phyloP scores from a whole-genome alignment of 805 yeast genomes.

The Yamadazyma takamatsuzukensis region DNA sequence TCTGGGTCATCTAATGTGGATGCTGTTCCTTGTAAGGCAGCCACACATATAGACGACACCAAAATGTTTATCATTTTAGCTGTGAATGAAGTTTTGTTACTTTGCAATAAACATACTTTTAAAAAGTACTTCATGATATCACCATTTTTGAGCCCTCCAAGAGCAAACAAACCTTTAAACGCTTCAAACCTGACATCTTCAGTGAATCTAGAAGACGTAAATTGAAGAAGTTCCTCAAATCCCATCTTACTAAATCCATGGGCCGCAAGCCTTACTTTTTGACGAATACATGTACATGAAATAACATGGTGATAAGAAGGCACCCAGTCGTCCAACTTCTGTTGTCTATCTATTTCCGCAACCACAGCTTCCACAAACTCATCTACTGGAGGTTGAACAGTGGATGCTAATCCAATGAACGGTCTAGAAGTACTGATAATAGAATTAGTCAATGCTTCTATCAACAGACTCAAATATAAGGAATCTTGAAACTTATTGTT shows the following conservation, averaged over 20 bases:
- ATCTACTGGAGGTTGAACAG: conserved; percentile 5
- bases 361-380: conserved; percentile 30
- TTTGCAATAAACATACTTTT: conserved; percentile 52
- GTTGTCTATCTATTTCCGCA: conserved; percentile 68
- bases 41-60: conserved; percentile 52
- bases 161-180: conserved; percentile 59
- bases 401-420: conserved; percentile 5
- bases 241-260: conserved; percentile 50
- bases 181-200: conserved; percentile 62
- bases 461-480: conserved; percentile 56
- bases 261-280: conserved; percentile 56
- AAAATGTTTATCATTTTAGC: conserved; percentile 47
- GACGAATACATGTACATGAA: conserved; percentile 53
- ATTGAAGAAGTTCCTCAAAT: conserved; percentile 52
- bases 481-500: conserved; percentile 75
- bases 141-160: conserved; percentile 75
- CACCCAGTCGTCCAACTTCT: conserved; percentile 80
- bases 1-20: conserved; percentile 65
- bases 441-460: conserved; percentile 47
- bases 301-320: conserved; percentile 65
- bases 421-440: conserved; percentile 15
- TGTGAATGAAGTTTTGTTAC: conserved; percentile 47
- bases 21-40: conserved; percentile 63
- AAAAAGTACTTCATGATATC: conserved; percentile 61
- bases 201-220: conserved; percentile 45